phyloP scores from a whole-genome alignment of 108 stramenopile species.

The Nitzschia sp. region DNA sequence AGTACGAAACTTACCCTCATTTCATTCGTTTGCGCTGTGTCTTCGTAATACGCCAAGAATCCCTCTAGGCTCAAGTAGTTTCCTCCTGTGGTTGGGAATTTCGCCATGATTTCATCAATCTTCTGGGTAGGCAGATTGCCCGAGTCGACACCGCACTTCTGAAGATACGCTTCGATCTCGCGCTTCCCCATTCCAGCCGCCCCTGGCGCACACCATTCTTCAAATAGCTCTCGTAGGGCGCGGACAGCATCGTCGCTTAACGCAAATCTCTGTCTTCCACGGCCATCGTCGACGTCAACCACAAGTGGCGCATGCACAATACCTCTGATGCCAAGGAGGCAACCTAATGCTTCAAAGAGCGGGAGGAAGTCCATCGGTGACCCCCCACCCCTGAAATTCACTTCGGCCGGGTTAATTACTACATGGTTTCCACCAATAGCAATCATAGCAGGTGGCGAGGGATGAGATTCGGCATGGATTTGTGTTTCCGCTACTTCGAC shows the following conservation, averaged over 20 bases:
- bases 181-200: conserved; percentile 62
- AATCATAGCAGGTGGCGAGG: conserved; percentile 46
- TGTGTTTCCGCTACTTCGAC: conserved; percentile 62
- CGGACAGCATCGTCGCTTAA: conserved; percentile 50
- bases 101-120: conserved; percentile 78
- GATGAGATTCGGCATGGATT: conserved; percentile 51
- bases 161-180: conserved; percentile 76
- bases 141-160: conserved; percentile 64
- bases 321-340: conserved; percentile 54
- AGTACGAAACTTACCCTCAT: conserved; percentile 46
- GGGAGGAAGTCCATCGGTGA: conserved; percentile 32
- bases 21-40: conserved; percentile 67
- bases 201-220: conserved; percentile 61
- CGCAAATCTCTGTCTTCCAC: conserved; percentile 49
- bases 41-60: conserved; percentile 89
- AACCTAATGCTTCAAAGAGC: conserved; percentile 76
- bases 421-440: conserved; percentile 41
- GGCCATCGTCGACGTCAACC: conserved; percentile 58
- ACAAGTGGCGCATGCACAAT: conserved; percentile 53
- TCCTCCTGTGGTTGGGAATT: conserved; percentile 51
- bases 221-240: conserved; percentile 61
- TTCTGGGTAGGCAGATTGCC: conserved; percentile 62
- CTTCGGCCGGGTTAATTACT: conserved; percentile 47
- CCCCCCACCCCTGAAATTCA: conserved; percentile 51
- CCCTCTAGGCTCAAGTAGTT: conserved; percentile 73